Percentiles rank a stretch among this genome's conserved stretches.
Conservation (phyloP, 176 grass and related monocot species). For the Coix lacrymajobi region DNA sequence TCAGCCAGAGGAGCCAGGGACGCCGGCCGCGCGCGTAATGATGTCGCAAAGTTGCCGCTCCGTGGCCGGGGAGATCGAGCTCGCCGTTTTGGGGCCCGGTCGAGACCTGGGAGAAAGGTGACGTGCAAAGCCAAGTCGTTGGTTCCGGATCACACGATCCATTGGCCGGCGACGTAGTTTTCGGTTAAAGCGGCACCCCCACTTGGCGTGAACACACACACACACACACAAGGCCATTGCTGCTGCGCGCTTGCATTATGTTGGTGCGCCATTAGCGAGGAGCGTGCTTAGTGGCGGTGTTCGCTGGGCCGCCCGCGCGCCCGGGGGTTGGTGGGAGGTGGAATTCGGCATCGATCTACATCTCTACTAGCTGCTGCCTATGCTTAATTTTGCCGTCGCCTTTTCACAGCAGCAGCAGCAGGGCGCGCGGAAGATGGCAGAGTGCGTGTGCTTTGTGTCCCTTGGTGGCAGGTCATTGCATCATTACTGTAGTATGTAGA, state of each 20-base stretch:
- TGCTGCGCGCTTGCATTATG: neutral
- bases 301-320: neutral
- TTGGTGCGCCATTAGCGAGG: constrained; percentile 43
- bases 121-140: neutral
- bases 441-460: neutral
- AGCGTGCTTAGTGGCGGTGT: constrained; percentile 45
- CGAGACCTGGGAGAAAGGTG: neutral
- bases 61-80: neutral
- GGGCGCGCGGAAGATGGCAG: too few relatives aligned
- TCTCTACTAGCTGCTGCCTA: neutral
- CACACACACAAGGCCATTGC: too few relatives aligned
- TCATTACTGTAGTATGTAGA: constrained; percentile 33
- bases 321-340: constrained; percentile 14
- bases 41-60: constrained; percentile 30
- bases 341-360: neutral
- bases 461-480: constrained; percentile 19
- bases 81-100: neutral
- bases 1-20: neutral
- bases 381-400: neutral
- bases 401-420: neutral
- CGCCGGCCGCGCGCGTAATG: constrained; percentile 14
- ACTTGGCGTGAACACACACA: neutral
- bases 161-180: constrained; percentile 12
- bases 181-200: constrained; percentile 33
- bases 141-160: constrained; percentile 16